Evolutionary conservation across 2,329 filamentous ascomycete species (phyloP).

Genomic region (Fusarium drepaniforme): DNA sequence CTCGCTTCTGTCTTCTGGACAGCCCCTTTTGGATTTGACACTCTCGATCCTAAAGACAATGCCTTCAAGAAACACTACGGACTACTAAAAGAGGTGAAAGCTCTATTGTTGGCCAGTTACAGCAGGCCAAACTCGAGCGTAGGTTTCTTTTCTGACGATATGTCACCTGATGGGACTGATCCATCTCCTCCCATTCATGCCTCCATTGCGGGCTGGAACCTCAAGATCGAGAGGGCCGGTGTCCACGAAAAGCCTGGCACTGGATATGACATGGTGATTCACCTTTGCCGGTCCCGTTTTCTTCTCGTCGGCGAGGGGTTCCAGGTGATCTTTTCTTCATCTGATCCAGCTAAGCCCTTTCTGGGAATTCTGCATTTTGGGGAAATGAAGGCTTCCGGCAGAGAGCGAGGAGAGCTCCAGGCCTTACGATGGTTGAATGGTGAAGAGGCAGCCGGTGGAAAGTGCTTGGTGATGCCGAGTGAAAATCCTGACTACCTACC

Average conservation of each 20-base stretch:
- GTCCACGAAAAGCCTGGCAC: not conserved
- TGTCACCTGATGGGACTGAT: not conserved
- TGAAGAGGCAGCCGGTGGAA: not conserved
- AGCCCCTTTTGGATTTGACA: not conserved
- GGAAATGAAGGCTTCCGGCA: not conserved
- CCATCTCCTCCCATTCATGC: not conserved
- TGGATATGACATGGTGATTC: not conserved
- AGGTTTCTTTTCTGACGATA: not conserved
- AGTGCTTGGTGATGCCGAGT: not conserved
- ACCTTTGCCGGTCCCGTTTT: not conserved
- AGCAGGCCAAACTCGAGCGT: not conserved
- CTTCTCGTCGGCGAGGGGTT: not conserved
- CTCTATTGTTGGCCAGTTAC: not conserved
- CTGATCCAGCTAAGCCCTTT: not conserved
- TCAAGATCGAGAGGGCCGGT: not conserved
- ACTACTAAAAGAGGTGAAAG: not conserved
- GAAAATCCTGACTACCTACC: not conserved
- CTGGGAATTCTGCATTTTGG: not conserved
- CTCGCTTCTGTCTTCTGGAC: not conserved
- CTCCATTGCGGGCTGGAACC: not conserved
- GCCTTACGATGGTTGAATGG: not conserved
- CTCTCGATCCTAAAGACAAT: not conserved
- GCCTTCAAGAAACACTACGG: not conserved
- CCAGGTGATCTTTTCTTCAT: not conserved
- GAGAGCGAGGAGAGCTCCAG: not conserved